Evolutionary conservation across 495 filamentous ascomycete genomes (phyloP).

Genomic region (Hypoxylon cercidicola): DNA sequence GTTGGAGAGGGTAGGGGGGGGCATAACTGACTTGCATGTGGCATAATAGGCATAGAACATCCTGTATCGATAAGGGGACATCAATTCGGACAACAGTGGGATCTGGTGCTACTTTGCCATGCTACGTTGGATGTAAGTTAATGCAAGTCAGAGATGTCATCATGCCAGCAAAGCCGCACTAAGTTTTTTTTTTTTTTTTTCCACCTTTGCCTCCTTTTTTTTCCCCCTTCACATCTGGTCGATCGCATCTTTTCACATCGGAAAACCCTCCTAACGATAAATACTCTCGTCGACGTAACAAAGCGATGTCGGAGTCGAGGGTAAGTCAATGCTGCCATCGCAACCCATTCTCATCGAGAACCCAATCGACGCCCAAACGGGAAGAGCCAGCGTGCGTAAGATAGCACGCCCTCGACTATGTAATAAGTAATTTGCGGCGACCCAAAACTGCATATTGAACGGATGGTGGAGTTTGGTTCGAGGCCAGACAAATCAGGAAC

Average conservation of each 20-base stretch:
- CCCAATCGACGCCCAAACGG: conserved; percentile 30
- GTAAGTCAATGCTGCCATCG: background rate
- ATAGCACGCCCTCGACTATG: background rate
- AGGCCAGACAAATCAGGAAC: conserved; percentile 35
- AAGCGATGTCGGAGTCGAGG: background rate
- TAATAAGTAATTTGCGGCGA: conserved; percentile 31
- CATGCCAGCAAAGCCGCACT: conserved; percentile 38
- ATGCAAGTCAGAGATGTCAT: conserved; percentile 35
- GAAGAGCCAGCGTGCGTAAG: conserved; percentile 5
- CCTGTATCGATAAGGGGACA: conserved; percentile 37
- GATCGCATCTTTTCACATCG: background rate
- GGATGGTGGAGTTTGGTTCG: conserved; percentile 32
- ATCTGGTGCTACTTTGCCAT: conserved; percentile 38
- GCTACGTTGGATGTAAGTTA: conserved; percentile 34
- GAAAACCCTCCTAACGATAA: conserved; percentile 1
- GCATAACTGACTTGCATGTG: too few relatives aligned
- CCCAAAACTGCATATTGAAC: conserved; percentile 22
- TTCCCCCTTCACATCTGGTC: too few relatives aligned
- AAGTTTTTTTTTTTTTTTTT: conserved; percentile 1
- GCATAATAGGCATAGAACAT: conserved; percentile 1
- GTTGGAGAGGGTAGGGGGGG: background rate
- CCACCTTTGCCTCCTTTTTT: background rate
- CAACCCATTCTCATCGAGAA: conserved; percentile 8
- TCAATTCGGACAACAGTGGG: conserved; percentile 32
- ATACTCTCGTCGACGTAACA: background rate